phyloP scores from a whole-genome alignment of 495 filamentous ascomycete species.

The Immersiella caudata region DNA sequence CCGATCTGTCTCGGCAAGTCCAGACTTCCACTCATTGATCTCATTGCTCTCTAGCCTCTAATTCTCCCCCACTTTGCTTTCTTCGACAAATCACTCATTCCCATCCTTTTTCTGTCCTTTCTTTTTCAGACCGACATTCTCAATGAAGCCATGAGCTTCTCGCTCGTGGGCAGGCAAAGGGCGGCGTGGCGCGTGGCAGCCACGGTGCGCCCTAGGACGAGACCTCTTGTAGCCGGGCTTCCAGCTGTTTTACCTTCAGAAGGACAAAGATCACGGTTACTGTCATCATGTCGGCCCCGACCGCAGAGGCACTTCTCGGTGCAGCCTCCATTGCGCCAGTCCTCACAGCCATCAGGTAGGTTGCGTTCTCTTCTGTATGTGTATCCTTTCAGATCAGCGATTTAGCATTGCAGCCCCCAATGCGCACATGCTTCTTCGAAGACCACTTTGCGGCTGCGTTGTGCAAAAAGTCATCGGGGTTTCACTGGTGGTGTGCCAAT shows the following conservation, averaged over 20 bases:
- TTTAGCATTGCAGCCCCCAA: background rate
- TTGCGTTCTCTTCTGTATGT: background rate
- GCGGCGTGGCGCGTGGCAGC: slow-evolving; percentile 15
- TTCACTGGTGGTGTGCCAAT: background rate
- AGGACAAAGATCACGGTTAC: background rate
- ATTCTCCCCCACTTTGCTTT: slow-evolving; percentile 5
- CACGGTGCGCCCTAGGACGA: background rate
- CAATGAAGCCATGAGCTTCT: slow-evolving; percentile 16
- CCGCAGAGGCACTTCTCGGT: background rate
- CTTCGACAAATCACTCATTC: slow-evolving; percentile 6
- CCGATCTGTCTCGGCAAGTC: slow-evolving; percentile 17
- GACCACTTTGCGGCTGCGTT: background rate
- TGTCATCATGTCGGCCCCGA: background rate
- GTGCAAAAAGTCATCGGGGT: background rate
- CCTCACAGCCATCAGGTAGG: background rate
- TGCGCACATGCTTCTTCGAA: background rate
- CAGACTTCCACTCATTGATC: slow-evolving; percentile 19
- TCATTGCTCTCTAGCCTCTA: slow-evolving; percentile 2
- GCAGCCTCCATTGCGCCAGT: background rate
- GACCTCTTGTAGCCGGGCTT: background rate
- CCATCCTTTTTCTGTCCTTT: background rate
- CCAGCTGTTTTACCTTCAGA: background rate
- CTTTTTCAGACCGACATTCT: slow-evolving; percentile 1
- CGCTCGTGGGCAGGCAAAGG: slow-evolving; percentile 7
- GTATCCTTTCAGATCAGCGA: background rate